These are phyloP conservation scores for Mallotus japonicus DNA, from an alignment of 441 rosid genomes.

Conservation along the genomic window DNA sequence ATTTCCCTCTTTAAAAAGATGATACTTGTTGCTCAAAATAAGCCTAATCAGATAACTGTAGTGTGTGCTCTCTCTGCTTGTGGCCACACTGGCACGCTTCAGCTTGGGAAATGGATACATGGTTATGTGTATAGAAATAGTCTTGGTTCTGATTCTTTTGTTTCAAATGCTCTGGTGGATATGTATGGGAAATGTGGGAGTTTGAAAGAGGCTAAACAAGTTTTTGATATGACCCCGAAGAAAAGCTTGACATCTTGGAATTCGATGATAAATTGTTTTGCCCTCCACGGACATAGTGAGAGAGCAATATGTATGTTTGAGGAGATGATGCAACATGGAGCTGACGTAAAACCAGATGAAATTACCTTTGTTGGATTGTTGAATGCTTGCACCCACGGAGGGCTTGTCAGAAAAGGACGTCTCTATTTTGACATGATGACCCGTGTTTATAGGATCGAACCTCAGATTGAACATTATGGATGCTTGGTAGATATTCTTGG, in stretches of 20 bases:
- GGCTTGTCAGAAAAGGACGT: slow-evolving; percentile 49
- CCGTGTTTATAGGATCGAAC: slow-evolving; percentile 41
- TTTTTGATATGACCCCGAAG: slow-evolving; percentile 34
- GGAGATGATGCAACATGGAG: slow-evolving; percentile 38
- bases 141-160: slow-evolving; percentile 42
- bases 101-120: slow-evolving; percentile 63
- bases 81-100: slow-evolving; percentile 58
- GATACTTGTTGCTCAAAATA: slow-evolving; percentile 32
- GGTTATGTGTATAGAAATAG: slow-evolving; percentile 42
- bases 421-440: slow-evolving; percentile 42
- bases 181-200: slow-evolving; percentile 77
- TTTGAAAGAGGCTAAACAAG: slow-evolving; percentile 39
- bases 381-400: slow-evolving; percentile 65
- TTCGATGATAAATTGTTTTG: slow-evolving; percentile 60
- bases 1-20: slow-evolving; percentile 48
- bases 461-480: slow-evolving; percentile 65
- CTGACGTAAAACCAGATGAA: slow-evolving; percentile 44
- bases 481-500: slow-evolving; percentile 68
- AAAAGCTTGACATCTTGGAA: slow-evolving; percentile 56
- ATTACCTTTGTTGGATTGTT: slow-evolving; percentile 62
- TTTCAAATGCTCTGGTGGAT: slow-evolving; percentile 57
- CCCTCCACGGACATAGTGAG: slow-evolving; percentile 44
- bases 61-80: slow-evolving; percentile 63
- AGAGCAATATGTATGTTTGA: slow-evolving; percentile 42
- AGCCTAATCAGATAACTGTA: slow-evolving; percentile 53